A percentile compares a stretch with the other conserved stretches of the same genome.
Conservation (phyloP, 2,329 filamentous ascomycete species). For the Lomentospora prolificans region DNA sequence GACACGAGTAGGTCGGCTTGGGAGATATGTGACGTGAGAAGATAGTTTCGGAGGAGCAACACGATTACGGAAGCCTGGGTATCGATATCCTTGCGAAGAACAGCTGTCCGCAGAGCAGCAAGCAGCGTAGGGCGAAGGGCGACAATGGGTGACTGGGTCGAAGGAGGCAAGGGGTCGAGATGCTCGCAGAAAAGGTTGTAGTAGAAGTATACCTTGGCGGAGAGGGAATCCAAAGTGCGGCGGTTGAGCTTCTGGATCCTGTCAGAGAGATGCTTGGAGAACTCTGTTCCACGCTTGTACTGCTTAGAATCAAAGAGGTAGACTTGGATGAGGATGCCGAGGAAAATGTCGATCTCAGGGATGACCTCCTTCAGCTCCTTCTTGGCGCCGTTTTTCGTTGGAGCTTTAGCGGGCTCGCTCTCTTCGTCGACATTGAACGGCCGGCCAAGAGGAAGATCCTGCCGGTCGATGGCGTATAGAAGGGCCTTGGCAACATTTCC, state of each 20-base stretch:
- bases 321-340: slow-evolving; percentile 79
- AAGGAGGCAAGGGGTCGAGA: slow-evolving; percentile 76
- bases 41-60: slow-evolving; percentile 87
- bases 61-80: slow-evolving; percentile 97
- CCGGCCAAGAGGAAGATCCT: slow-evolving; percentile 52
- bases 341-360: slow-evolving; percentile 80
- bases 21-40: slow-evolving; percentile 89
- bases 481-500: slow-evolving; percentile 60
- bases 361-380: slow-evolving; percentile 67
- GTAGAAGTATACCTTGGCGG: slow-evolving; percentile 97
- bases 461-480: slow-evolving; percentile 58
- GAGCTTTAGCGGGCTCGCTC: slow-evolving; percentile 39
- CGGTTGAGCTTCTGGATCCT: slow-evolving; percentile 84
- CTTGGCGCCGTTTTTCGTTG: slow-evolving; percentile 46
- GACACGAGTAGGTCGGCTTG: slow-evolving; percentile 94
- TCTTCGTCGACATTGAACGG: slow-evolving; percentile 53
- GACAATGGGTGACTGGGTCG: slow-evolving; percentile 77
- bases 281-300: slow-evolving; percentile 68
- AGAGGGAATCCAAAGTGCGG: slow-evolving; percentile 84
- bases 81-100: slow-evolving; percentile 90
- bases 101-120: slow-evolving; percentile 84
- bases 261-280: slow-evolving; percentile 75
- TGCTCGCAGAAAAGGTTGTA: slow-evolving; percentile 93
- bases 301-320: slow-evolving; percentile 80
- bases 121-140: slow-evolving; percentile 78